Conservation (phyloP, 192 early-diverging fungal species). For the Umbelopsis vinacea region DNA sequence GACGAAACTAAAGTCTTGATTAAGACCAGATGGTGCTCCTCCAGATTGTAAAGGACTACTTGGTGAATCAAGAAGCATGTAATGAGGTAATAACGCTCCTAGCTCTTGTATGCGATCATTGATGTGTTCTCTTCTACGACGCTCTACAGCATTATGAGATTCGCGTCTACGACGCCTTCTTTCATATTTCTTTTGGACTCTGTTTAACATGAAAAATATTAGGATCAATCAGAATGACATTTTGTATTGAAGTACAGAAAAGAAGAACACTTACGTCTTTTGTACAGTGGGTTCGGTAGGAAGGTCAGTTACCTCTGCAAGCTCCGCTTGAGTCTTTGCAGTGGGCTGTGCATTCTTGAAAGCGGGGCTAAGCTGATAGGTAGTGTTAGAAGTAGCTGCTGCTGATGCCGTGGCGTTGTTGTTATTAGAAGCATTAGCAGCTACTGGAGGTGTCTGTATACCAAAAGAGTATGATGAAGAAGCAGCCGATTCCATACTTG, state of each 20-base stretch:
- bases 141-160: constrained; percentile 97
- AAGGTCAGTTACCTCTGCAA: background rate
- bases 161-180: constrained; percentile 90
- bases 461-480: constrained; percentile 17
- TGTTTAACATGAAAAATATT: constrained; percentile 6
- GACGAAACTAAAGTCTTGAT: constrained; percentile 14
- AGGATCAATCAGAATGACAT: background rate
- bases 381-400: background rate
- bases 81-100: constrained; percentile 81
- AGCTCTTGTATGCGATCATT: constrained; percentile 98
- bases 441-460: constrained; percentile 3
- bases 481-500: constrained; percentile 10
- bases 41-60: constrained; percentile 3
- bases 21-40: background rate
- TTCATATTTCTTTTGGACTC: constrained; percentile 58
- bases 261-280: background rate
- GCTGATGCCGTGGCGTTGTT: too few species aligned
- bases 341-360: background rate
- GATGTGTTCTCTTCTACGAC: constrained; percentile 94
- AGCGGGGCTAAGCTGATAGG: background rate
- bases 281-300: background rate
- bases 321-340: background rate
- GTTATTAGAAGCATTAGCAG: background rate
- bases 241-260: background rate
- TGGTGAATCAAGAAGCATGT: constrained; percentile 46